Conservation (phyloP, 2,329 filamentous ascomycete species). For the Curvularia spicifera region DNA sequence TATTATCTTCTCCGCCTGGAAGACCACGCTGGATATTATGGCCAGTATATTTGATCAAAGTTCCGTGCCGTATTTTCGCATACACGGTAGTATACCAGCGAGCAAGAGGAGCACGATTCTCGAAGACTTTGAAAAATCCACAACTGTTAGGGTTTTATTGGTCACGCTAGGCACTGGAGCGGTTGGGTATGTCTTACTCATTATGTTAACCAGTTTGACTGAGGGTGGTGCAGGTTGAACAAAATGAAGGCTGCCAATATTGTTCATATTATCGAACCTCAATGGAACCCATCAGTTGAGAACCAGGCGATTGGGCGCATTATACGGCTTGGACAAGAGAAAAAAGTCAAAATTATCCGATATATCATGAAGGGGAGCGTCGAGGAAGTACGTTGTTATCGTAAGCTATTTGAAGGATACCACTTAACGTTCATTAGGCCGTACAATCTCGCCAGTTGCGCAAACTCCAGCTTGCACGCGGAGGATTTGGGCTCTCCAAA, state of each 20-base stretch:
- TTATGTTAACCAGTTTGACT: not conserved
- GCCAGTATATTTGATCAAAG: not conserved
- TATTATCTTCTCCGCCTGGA: constrained; percentile 2
- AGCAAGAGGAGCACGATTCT: constrained; percentile 47
- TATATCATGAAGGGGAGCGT: constrained; percentile 54
- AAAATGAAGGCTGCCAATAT: constrained; percentile 59
- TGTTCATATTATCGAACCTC: constrained; percentile 60
- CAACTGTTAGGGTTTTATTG: constrained; percentile 51
- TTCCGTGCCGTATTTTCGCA: constrained; percentile 4
- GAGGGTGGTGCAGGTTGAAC: constrained; percentile 39
- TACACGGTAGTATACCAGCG: not conserved
- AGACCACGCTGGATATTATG: constrained; percentile 1
- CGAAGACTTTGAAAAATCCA: constrained; percentile 43
- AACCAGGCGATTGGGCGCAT: constrained; percentile 60
- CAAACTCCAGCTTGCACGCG: constrained; percentile 8
- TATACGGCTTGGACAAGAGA: constrained; percentile 55
- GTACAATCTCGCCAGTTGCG: constrained; percentile 13
- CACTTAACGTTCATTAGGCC: not conserved
- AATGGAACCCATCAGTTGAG: constrained; percentile 63
- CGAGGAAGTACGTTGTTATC: not conserved
- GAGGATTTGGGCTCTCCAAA: constrained; percentile 11
- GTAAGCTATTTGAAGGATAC: not conserved
- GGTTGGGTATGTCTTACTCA: constrained; percentile 50
- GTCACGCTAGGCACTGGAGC: constrained; percentile 63
- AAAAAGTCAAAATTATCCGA: constrained; percentile 54